Evolutionary conservation across 2,329 filamentous ascomycete species (phyloP), one percentile per base, ranked within the genome.

Genomic region (Epichloe sibirici): DNA sequence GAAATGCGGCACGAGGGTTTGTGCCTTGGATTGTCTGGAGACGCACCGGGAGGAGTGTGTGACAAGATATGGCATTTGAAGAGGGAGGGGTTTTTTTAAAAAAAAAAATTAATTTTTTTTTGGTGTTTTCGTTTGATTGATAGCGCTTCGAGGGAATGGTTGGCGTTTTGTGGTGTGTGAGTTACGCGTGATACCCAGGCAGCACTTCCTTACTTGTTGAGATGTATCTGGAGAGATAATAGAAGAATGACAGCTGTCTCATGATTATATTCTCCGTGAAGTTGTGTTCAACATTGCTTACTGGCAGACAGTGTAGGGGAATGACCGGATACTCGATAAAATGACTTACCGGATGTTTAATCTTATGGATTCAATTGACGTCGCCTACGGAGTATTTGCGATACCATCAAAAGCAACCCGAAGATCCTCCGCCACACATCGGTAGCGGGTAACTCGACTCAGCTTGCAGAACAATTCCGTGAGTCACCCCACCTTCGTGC

Each of bases 1-100:
- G 65, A 88, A 86, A 71, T 91, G 87, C 68, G 86, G 86, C n/a
- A 79, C 78, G 45, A 75, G 83, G 60, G 82, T 88, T n/a, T 91
- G 87, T 65, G 86, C 85, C 40, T 66, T 90, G 58, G 83, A 87
- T 54, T 90, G 87, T 61, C 74, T 89, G 60, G 81, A 82, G 62
- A 74, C 77, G 56, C 87, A 91, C 65, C 77, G 82, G 51, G 84
- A 87, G 66, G 85, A 86, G 59, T 85, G 83, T 59, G 76, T 88
- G 56, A 78, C 81, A 53, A 73, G 83, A 61, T 85, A 84, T 62
- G 81, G 81, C 12, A 46, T 72, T 17, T 73, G 59, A 67, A n/a
- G 17, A 13, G 21, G 37, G 5, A 13, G 4, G n/a, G 31, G 23
- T 44, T 9, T 21, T 1, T 15, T 31, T 51, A n/a, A n/a, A n/a